Base-by-base conservation (phyloP, 2,329 filamentous ascomycete genomes). In the Aspergillus fijiensis region DNA sequence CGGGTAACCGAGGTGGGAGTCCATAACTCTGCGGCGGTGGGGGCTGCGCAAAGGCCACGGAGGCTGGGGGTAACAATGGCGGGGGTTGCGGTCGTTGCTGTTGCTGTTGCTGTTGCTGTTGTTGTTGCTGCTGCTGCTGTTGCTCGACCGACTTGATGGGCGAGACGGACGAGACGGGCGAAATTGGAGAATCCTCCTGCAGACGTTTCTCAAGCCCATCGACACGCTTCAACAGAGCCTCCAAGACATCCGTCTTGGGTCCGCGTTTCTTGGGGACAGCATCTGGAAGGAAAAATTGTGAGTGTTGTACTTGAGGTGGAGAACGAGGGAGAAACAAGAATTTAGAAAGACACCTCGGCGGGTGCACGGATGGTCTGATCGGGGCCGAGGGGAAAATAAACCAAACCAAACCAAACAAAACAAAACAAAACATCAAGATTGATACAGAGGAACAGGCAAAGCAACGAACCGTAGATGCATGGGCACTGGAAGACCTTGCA, bases 191-290 rank as follows among this genome's bases (percentile, higher is more conserved):
- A 69, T 88, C 86, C 64, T 89, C 86, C 72, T 91, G 90, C 45
- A 96, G 80, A 63, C 88, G 87, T 70, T 90, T 91, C 74, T 96
- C 91, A 54, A 96, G 80, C 1, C 91, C 91, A 73, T 96, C 92
- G 2, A 96, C 91, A 56, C 92, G 85, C 75, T 94, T 96, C 60
- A 96, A 72, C 9, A 96, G 79, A 1, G 92, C 91, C 74, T 96
- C 92, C 33, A 96, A 80, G 4, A 96, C 90, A 73, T 96, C 92
- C 29, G 91, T 96, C 77, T 96, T 96, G 2, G 92, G 92, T 0
- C 92, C 92, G 73, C 92, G 84, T 75, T 96, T 96, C 78, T 96
- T 96, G 0, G 92, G 92, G 19, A 95, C 86, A 27, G 92, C 92
- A 80, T 96, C 91, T 74, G 7, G 4, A 35, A 16, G 33, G 11